Conservation (phyloP, 306 rosid species). For the Glycyrrhiza uralensis region DNA sequence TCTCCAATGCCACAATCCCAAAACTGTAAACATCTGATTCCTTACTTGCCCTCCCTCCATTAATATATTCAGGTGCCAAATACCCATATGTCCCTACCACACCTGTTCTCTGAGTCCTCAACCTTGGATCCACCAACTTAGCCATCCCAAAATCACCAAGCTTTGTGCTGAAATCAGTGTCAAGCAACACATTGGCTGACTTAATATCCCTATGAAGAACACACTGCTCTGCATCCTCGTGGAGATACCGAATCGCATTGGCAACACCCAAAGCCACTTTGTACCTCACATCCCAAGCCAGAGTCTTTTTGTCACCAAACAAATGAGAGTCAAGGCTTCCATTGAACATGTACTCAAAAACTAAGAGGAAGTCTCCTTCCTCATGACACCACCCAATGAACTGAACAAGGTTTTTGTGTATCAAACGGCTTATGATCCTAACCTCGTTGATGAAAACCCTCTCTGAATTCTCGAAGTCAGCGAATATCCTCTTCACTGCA, state of each 20-base stretch:
- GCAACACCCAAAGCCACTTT: conserved; percentile 40
- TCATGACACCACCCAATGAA: conserved; percentile 65
- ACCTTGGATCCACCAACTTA: conserved; percentile 42
- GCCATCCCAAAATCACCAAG: conserved; percentile 66
- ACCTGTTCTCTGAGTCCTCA: conserved; percentile 34
- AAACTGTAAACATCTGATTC: conserved; percentile 58
- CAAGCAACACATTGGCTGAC: conserved; percentile 53
- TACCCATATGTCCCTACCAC: conserved; percentile 52
- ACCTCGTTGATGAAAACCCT: conserved; percentile 45
- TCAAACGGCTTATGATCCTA: conserved; percentile 51
- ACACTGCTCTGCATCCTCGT: conserved; percentile 54
- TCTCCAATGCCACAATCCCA: conserved; percentile 63
- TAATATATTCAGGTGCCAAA: conserved; percentile 46
- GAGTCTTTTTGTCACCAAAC: conserved; percentile 31
- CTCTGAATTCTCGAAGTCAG: conserved; percentile 36
- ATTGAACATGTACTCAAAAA: conserved; percentile 52
- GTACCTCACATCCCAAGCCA: conserved; percentile 45
- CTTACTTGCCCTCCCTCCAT: conserved; percentile 41
- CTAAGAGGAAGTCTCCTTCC: conserved; percentile 37
- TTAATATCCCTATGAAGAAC: conserved; percentile 61
- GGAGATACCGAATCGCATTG: conserved; percentile 54
- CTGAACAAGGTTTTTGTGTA: conserved; percentile 52
- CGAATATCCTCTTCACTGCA: conserved; percentile 53
- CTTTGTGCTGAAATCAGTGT: conserved; percentile 48
- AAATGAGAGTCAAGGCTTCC: conserved; percentile 54